Evolutionary conservation across 108 stramenopile species (phyloP).

Genomic region (Mayamaea pseudoterrestris): DNA sequence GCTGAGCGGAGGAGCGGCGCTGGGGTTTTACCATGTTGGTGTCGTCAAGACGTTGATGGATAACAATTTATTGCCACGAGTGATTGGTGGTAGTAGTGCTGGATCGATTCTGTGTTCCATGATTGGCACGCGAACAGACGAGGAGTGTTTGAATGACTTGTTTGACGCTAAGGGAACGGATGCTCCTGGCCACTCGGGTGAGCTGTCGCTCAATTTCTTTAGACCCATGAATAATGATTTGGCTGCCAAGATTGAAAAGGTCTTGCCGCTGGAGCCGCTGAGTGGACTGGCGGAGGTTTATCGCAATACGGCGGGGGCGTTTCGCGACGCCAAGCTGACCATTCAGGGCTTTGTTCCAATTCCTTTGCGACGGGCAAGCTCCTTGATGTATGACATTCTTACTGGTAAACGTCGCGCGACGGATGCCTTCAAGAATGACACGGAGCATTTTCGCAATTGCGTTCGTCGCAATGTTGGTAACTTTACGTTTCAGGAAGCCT

Average conservation of each 20-base stretch:
- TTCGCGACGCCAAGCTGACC: slow-evolving; percentile 48
- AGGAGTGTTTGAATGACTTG: slow-evolving; percentile 77
- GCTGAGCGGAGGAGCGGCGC: slow-evolving; percentile 85
- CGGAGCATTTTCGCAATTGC: slow-evolving; percentile 81
- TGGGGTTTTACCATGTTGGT: slow-evolving; percentile 96
- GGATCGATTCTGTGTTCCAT: slow-evolving; percentile 90
- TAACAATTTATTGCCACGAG: slow-evolving; percentile 88
- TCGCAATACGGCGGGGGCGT: slow-evolving; percentile 43
- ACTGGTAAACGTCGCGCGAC: slow-evolving; percentile 62
- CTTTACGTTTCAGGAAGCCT: slow-evolving; percentile 97
- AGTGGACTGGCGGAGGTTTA: slow-evolving; percentile 14
- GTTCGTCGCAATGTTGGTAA: slow-evolving; percentile 79
- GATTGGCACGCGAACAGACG: slow-evolving; percentile 87
- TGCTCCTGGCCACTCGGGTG: slow-evolving; percentile 78
- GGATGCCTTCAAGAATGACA: slow-evolving; percentile 84
- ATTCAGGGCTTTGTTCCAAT: slow-evolving; percentile 65
- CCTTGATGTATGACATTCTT: slow-evolving; percentile 55
- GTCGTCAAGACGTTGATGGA: slow-evolving; percentile 89
- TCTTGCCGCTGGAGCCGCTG: background rate
- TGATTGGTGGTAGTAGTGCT: slow-evolving; percentile 93
- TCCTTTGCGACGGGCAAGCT: slow-evolving; percentile 45
- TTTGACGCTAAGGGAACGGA: slow-evolving; percentile 69
- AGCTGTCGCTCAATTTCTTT: slow-evolving; percentile 75
- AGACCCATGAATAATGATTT: slow-evolving; percentile 29
- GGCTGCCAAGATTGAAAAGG: slow-evolving; percentile 8